These are phyloP conservation scores for Telopea speciosissima DNA, from an alignment of 177 flowering plant species.

Conservation along the genomic window DNA sequence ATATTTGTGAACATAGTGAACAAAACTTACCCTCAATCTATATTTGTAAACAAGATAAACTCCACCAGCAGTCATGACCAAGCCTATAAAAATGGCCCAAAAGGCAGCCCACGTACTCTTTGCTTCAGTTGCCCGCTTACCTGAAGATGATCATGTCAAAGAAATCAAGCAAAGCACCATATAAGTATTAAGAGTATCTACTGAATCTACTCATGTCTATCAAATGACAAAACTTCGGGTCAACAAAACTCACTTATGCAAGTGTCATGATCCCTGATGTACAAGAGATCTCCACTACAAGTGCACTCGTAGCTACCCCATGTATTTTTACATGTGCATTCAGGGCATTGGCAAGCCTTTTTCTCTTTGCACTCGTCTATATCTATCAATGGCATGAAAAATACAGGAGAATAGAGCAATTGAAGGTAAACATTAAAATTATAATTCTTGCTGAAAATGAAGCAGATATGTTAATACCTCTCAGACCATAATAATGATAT, in stretches of 20 bases:
- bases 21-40: conserved; percentile 68
- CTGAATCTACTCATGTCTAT: neutral
- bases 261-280: conserved; percentile 83
- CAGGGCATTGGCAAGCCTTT: conserved; percentile 82
- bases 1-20: neutral
- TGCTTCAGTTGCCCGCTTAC: conserved; percentile 53
- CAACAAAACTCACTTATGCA: conserved; percentile 67
- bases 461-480: neutral
- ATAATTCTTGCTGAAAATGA: neutral
- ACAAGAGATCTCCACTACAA: conserved; percentile 58
- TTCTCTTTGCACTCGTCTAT: conserved; percentile 85
- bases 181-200: no score
- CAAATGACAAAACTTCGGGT: neutral
- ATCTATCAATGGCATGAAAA: conserved; percentile 37
- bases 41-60: conserved; percentile 89
- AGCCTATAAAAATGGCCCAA: conserved; percentile 78
- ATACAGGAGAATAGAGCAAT: neutral
- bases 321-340: conserved; percentile 78
- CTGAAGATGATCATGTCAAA: conserved; percentile 30
- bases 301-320: conserved; percentile 72
- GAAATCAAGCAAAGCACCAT: conserved; percentile 8
- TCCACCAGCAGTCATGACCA: conserved; percentile 69
- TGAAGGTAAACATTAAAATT: neutral
- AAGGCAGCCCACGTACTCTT: conserved; percentile 77
- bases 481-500: neutral